Base-by-base conservation (phyloP, 495 filamentous ascomycete species). In the Daldinia concentrica region DNA sequence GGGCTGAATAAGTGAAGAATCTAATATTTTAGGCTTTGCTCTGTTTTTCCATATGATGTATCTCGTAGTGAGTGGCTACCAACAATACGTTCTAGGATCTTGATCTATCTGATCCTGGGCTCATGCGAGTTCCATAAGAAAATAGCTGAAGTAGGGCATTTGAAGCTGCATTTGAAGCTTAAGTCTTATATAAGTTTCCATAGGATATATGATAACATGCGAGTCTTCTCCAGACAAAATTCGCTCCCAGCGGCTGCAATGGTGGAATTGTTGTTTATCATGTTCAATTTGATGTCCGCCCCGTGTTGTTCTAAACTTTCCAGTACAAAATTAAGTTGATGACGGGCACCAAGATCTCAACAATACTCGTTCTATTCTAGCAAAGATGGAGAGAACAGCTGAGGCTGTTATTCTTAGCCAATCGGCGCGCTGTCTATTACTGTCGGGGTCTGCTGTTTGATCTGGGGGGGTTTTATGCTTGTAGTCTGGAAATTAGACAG, bases 391-490 rank as follows among this genome's bases (percentile, higher is more conserved):
- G 6, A n/a, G n/a, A 41, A 41, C 2, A 17, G n/a, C 39, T 41
- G 39, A 15, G 6, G 15, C n/a, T 41, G 39, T 11, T n/a, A n/a
- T 41, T 41, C 39, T 41, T 17, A 41, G 39, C n/a, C 15, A 41
- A 41, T 41, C 4, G n/a, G 39, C 39, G 15, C 17, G 15, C 0
- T 41, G 39, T 41, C 15, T 17, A 12, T 36, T 2, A 17, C 4
- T 41, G 15, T 41, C 15, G 8, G 39, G 39, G n/a, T 17, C 39
- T 41, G 39, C n/a, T 41, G 15, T 41, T 41, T 41, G 39, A n/a
- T 17, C 39, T 37, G 69, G 64, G n/a, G 64, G 70, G 64, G 64
- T 36, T 2, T 73, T 62, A 26, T 69, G 68, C 26, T 48, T 69
- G 22, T 41, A 69, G 9, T 68, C 68, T 37, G 61, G 62, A 2